Conservation (phyloP, 257 asterid genomes). For the Fraxinus quadrangulata region DNA sequence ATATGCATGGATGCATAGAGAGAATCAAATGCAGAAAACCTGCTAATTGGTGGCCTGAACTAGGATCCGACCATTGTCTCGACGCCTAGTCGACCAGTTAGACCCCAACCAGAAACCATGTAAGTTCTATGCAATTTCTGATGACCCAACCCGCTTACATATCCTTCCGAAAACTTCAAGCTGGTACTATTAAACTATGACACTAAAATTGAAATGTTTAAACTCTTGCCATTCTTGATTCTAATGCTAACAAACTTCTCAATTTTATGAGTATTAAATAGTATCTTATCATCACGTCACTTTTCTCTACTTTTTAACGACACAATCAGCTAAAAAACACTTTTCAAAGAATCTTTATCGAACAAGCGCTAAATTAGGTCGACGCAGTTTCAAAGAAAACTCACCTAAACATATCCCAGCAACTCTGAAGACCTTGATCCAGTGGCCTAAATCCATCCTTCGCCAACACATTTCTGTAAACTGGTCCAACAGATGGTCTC, state of each 20-base stretch:
- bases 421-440: slow-evolving; percentile 50
- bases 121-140: background rate
- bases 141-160: background rate
- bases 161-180: too few relatives aligned
- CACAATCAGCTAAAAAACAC: too few relatives aligned
- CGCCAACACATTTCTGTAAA: slow-evolving; percentile 57
- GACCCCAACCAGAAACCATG: background rate
- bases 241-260: background rate
- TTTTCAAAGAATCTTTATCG: too few relatives aligned
- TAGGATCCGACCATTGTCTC: background rate
- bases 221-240: too few relatives aligned
- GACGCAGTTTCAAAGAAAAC: background rate
- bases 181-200: too few relatives aligned
- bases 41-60: background rate
- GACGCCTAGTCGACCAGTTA: background rate
- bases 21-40: background rate
- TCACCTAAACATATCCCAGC: slow-evolving; percentile 84
- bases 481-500: slow-evolving; percentile 70
- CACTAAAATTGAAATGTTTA: too few relatives aligned
- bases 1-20: background rate
- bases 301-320: too few relatives aligned
- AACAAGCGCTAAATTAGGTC: too few relatives aligned
- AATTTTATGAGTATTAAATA: too few relatives aligned
- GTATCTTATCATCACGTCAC: too few relatives aligned
- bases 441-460: slow-evolving; percentile 64